Base-by-base conservation (phyloP, 371 early-diverging fungal genomes). In the Mucor indicus region DNA sequence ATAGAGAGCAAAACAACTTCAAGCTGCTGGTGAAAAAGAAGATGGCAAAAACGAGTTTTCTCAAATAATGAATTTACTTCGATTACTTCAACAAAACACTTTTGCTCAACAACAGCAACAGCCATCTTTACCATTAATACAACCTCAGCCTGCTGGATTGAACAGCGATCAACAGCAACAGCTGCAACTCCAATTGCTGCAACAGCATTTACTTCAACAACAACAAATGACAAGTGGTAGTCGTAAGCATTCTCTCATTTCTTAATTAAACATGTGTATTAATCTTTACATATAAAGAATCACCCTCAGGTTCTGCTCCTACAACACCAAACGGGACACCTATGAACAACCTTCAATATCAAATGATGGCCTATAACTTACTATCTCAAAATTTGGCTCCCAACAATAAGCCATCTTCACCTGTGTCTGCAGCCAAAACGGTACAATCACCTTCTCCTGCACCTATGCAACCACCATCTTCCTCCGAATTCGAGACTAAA, bases 21-120 rank as follows among this genome's bases (percentile, higher is more conserved):
- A 81, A 54, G 68, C 70, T 9, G 70, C 64, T 24, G 89, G 90
- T 12, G 85, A 81, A 29, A 85, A 81, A 13, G 90, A 90, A 69
- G 80, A 81, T 38, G 85, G 75, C 38, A 80, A 77, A 50, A 76
- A 75, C 24, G 87, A 88, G 50, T 79, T 75, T 48, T 84, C 86
- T 15, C 80, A 83, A 48, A 57, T 86, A n/a, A 72, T 86, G 76
- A 65, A 69, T 20, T 50, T 84, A 16, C 48, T 90, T 25, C 78
- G 85, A 33, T 68, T 78, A 19, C 64, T 72, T 12, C 78, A 77
- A 38, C 69, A 70, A 38, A 57, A 53, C 21, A 12, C 43, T 24
- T 13, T 46, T 2, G 42, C 27, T 12, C 53, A 48, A 8, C 67
- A 53, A 13, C 57, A 56, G 8, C 55, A 61, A 16, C 69, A 55